A percentile compares a stretch with the other conserved stretches of the same genome.
phyloP scores from a whole-genome alignment of 768 basidiomycete species.

The Russula virescens region DNA sequence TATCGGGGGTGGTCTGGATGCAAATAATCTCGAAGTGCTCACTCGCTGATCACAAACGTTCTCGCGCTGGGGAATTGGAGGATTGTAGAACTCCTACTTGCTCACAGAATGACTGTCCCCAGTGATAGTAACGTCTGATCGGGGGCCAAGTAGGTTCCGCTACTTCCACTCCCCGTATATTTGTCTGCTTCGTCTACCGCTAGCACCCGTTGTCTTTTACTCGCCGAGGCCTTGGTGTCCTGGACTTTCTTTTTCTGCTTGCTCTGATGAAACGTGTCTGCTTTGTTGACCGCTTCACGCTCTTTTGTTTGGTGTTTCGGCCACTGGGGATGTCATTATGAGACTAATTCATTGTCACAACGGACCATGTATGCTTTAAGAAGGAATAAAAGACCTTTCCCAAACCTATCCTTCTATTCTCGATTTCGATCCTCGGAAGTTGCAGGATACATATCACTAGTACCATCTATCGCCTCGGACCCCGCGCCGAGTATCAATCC shows the following conservation, averaged over 20 bases:
- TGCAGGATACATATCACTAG: no score
- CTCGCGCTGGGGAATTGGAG: background rate
- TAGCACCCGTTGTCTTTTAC: background rate
- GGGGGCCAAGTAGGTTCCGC: no score
- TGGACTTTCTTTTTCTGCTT: background rate
- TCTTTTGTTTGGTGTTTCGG: background rate
- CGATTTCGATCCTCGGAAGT: no score
- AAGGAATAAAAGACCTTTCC: no score
- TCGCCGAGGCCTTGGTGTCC: background rate
- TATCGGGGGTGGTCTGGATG: conserved; percentile 30
- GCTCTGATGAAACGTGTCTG: background rate
- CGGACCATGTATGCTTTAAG: no score
- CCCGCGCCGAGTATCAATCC: no score
- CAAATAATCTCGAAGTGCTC: background rate
- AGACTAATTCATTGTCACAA: no score
- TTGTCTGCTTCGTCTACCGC: background rate
- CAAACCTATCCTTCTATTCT: no score
- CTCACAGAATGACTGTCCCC: background rate
- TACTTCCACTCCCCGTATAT: no score
- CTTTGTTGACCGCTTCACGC: background rate
- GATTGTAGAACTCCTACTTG: background rate
- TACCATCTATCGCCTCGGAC: no score
- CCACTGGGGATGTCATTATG: background rate
- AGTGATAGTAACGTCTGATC: background rate
- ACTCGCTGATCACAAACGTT: no score